Evolutionary conservation across 306 rosid species (phyloP).

Genomic region (Prinsepia uniflora): DNA sequence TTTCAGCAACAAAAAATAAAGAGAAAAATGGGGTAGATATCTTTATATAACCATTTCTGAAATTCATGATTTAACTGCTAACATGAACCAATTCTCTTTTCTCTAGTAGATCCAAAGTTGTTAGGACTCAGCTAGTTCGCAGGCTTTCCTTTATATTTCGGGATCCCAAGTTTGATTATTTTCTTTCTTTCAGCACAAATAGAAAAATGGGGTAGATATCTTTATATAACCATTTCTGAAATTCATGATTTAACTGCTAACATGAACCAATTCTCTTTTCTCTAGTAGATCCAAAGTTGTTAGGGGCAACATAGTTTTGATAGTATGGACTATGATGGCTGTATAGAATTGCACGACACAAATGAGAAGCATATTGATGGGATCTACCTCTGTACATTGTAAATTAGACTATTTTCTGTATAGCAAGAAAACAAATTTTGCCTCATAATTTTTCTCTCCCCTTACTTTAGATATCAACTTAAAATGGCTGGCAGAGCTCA

Average conservation of each 20-base stretch:
- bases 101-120: not conserved
- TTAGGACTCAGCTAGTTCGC: not conserved
- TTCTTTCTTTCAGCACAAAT: not conserved
- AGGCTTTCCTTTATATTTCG: not conserved
- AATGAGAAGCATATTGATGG: not conserved
- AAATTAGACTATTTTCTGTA: not conserved
- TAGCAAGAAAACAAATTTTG: not conserved
- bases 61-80: no score
- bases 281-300: no score
- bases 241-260: no score
- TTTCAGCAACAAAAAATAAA: not conserved
- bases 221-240: no score
- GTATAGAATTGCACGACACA: not conserved
- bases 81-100: no score
- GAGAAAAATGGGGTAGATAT: not conserved
- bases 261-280: no score
- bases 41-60: no score
- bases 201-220: not conserved
- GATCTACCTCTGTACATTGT: not conserved
- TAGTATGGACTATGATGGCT: not conserved
- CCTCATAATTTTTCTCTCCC: not conserved
- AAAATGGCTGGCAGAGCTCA: slow-evolving; percentile 70
- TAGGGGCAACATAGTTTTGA: no score
- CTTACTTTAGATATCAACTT: not conserved
- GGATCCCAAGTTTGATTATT: not conserved